Conservation (phyloP, 345 rosid species). For the Lepidium sativum region DNA sequence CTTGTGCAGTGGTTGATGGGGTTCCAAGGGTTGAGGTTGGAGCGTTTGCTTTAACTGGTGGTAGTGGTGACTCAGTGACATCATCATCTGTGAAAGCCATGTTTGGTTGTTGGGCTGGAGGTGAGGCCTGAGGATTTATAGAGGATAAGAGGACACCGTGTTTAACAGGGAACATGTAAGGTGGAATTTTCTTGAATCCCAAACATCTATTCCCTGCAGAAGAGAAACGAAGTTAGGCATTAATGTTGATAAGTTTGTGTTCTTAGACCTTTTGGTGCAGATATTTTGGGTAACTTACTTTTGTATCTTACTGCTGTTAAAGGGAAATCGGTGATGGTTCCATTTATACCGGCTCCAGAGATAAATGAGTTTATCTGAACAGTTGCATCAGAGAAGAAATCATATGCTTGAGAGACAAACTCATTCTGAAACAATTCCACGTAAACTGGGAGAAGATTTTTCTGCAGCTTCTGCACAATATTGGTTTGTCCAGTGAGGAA, state of each 20-base stretch:
- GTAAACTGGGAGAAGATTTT: conserved; percentile 45
- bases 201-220: conserved; percentile 60
- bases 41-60: not conserved
- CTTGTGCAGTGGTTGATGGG: conserved; percentile 21
- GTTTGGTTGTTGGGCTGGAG: conserved; percentile 56
- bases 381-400: conserved; percentile 64
- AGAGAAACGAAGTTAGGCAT: not conserved
- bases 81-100: conserved; percentile 26
- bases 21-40: not conserved
- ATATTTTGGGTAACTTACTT: not conserved
- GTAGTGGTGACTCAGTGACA: not conserved
- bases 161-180: conserved; percentile 43
- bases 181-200: conserved; percentile 4
- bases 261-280: not conserved
- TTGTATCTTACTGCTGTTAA: conserved; percentile 53
- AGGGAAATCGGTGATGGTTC: conserved; percentile 76
- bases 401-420: conserved; percentile 70
- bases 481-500: conserved; percentile 33
- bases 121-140: not conserved
- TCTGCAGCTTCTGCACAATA: conserved; percentile 34
- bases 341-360: conserved; percentile 18
- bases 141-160: conserved; percentile 32
- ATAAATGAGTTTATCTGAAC: conserved; percentile 56
- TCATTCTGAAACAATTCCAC: conserved; percentile 62
- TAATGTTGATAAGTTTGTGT: not conserved